Conservation (phyloP, 306 rosid species). For the Prunus padus region DNA sequence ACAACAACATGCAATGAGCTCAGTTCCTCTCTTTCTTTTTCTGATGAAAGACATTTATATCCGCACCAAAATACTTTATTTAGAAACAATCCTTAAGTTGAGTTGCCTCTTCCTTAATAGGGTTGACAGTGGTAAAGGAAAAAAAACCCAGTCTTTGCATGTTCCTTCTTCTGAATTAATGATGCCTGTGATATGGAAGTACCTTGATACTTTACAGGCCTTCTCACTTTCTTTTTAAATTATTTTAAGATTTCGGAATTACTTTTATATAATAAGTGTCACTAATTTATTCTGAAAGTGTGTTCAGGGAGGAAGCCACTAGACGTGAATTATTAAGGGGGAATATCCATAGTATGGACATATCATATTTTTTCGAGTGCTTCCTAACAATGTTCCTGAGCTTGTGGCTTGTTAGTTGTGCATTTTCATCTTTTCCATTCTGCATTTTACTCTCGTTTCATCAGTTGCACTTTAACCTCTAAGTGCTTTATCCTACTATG, state of each 20-base stretch:
- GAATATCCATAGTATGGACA: not conserved
- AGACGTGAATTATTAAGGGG: not conserved
- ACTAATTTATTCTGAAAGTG: not conserved
- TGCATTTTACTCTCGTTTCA: not conserved
- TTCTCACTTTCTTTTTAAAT: not conserved
- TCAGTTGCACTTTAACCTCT: not conserved
- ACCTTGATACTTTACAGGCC: not conserved
- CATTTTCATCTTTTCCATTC: not conserved
- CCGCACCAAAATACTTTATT: not conserved
- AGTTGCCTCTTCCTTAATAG: not conserved
- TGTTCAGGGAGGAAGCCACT: not conserved
- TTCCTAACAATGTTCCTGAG: not conserved
- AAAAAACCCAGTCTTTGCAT: not conserved
- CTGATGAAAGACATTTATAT: not conserved
- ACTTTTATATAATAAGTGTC: not conserved
- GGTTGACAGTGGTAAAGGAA: not conserved
- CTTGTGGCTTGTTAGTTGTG: not conserved
- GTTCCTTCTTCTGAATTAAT: not conserved
- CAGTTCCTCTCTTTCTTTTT: not conserved
- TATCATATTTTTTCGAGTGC: not conserved
- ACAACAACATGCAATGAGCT: not conserved
- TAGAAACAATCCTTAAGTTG: not conserved
- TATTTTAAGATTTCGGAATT: not conserved
- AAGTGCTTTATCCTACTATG: conserved; percentile 1
- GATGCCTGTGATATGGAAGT: not conserved